Conservation (phyloP, 495 filamentous ascomycete genomes). For the Penicillium silybi region DNA sequence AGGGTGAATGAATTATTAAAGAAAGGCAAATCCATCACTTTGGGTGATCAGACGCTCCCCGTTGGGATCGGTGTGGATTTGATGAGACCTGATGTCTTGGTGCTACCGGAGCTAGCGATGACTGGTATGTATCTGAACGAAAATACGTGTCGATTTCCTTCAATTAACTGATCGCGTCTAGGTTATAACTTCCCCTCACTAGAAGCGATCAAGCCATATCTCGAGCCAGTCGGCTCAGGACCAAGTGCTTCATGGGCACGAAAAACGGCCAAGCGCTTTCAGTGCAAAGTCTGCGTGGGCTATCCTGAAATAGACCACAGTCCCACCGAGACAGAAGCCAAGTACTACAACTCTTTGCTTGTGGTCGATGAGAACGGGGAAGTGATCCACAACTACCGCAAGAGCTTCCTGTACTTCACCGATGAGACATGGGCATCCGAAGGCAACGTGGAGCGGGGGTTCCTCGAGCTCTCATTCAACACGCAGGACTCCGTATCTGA, state of each 20-base stretch:
- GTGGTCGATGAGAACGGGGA: conserved; percentile 70
- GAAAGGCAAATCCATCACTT: conserved; percentile 22
- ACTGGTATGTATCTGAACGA: conserved; percentile 55
- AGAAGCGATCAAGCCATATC: conserved; percentile 68
- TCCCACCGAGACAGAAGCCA: conserved; percentile 21
- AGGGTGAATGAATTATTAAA: conserved; percentile 69
- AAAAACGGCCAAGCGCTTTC: conserved; percentile 62
- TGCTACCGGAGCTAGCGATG: conserved; percentile 87
- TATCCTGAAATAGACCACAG: conserved; percentile 68
- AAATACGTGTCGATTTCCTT: background rate
- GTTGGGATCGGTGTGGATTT: conserved; percentile 23
- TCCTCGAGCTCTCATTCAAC: conserved; percentile 31
- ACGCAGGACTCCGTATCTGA: background rate
- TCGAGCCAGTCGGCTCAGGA: conserved; percentile 75
- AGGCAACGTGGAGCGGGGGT: conserved; percentile 56
- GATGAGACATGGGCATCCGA: conserved; percentile 90
- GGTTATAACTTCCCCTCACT: conserved; percentile 90
- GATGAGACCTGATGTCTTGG: conserved; percentile 53
- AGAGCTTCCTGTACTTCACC: conserved; percentile 84
- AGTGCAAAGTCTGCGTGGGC: conserved; percentile 80
- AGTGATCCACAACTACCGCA: conserved; percentile 79
- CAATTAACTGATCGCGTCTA: conserved; percentile 18
- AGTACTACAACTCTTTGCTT: conserved; percentile 77
- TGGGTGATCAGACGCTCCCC: background rate
- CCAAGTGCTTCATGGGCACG: conserved; percentile 77